Conservation (phyloP, 1,284 basidiomycete genomes). For the Pisolithus thermaeus region DNA sequence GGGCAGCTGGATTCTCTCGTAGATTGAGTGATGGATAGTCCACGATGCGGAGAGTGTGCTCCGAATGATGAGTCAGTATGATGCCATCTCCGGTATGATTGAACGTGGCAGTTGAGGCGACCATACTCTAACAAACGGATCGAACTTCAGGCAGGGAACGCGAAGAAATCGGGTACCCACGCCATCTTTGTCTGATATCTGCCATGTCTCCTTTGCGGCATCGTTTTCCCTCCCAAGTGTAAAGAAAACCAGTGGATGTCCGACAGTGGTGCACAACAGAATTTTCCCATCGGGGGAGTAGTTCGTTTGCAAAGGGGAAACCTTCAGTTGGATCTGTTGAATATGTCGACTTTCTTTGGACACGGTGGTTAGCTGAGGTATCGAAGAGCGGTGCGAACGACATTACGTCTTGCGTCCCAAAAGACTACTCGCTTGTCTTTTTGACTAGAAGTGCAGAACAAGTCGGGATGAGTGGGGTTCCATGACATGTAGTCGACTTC, state of each 20-base stretch:
- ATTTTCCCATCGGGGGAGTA: slow-evolving; percentile 68
- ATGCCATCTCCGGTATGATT: slow-evolving; percentile 67
- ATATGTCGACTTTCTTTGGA: slow-evolving; percentile 57
- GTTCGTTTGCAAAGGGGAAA: slow-evolving; percentile 54
- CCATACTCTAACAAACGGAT: slow-evolving; percentile 25
- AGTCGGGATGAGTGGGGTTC: slow-evolving; percentile 76
- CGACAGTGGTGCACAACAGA: slow-evolving; percentile 56
- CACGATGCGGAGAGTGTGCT: slow-evolving; percentile 58
- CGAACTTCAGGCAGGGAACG: background rate
- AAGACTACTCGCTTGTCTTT: slow-evolving; percentile 69
- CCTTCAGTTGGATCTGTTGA: slow-evolving; percentile 52
- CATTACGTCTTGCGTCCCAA: slow-evolving; percentile 74
- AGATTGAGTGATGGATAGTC: slow-evolving; percentile 58
- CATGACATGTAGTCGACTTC: slow-evolving; percentile 73
- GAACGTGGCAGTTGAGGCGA: slow-evolving; percentile 61
- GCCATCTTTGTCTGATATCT: slow-evolving; percentile 42
- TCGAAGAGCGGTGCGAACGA: background rate
- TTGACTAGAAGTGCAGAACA: slow-evolving; percentile 72
- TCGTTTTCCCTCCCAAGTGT: slow-evolving; percentile 48
- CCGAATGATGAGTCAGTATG: slow-evolving; percentile 54
- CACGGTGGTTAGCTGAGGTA: slow-evolving; percentile 11
- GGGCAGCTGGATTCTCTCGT: slow-evolving; percentile 57
- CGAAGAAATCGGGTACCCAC: slow-evolving; percentile 22
- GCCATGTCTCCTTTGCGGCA: slow-evolving; percentile 58
- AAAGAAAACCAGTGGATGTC: slow-evolving; percentile 53